Evolutionary conservation across 2,329 filamentous ascomycete genomes (phyloP).

Genomic region (Ceratocystis diversiconidia): DNA sequence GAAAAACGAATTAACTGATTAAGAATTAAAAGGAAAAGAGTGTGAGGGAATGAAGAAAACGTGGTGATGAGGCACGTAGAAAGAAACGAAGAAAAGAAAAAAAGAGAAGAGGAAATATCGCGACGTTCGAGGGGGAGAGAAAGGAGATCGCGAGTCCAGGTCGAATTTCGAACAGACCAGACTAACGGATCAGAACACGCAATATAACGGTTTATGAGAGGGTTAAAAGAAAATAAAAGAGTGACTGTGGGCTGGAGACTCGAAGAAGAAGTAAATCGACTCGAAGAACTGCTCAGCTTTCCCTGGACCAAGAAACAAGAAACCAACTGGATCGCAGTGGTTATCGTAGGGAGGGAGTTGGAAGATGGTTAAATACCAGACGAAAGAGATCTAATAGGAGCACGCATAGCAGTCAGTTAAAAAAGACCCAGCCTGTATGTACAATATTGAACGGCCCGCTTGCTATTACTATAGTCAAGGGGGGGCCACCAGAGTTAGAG

Average conservation of each 20-base stretch:
- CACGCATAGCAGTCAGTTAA: constrained; percentile 17
- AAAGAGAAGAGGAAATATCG: neutral
- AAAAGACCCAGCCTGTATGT: neutral
- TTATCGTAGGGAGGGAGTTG: constrained; percentile 19
- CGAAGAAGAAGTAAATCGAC: constrained; percentile 19
- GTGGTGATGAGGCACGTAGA: neutral
- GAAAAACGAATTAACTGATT: constrained; percentile 16
- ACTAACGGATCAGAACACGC: no score
- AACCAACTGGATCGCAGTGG: constrained; percentile 16
- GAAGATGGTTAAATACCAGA: constrained; percentile 19
- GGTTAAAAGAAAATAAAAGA: constrained; percentile 14
- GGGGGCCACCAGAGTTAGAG: neutral
- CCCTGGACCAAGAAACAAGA: constrained; percentile 16
- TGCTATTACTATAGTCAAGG: constrained; percentile 6
- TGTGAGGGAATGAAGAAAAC: constrained; percentile 10
- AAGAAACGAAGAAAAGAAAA: constrained; percentile 9
- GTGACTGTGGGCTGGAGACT: constrained; percentile 18
- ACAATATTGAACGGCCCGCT: neutral
- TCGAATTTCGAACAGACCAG: no score
- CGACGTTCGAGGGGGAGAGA: no score
- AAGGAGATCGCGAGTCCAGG: no score
- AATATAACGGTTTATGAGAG: neutral
- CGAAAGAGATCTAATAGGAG: constrained; percentile 15
- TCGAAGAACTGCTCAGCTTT: constrained; percentile 18
- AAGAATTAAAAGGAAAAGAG: constrained; percentile 19